Base-by-base conservation (phyloP, 805 yeast genomes). In the Tanozyma kutaoensis region DNA sequence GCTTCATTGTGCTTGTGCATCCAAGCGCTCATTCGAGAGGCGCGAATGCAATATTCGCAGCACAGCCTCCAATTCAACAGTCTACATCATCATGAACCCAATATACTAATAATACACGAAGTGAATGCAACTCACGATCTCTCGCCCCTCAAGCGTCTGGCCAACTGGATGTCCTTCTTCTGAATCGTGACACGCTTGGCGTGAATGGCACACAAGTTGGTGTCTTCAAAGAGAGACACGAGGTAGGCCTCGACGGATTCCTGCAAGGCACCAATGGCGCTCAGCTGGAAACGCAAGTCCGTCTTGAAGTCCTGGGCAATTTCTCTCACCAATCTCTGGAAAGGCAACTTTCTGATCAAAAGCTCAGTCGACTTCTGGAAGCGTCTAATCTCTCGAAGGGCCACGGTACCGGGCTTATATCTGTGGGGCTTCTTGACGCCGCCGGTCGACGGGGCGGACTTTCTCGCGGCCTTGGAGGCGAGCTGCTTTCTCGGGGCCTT, bases 141-240 rank as follows among this genome's bases (percentile, higher is more conserved):
- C 69, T 80, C 93, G 62, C 96, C 97, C 67, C 96, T 78, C 58
- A 88, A 75, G 70, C 97, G 80, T 69, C 96, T 80, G 43, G 97
- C 98, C 55, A 88, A 72, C 56, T 86, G 95, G 58, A 88, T 82
- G 62, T 88, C 98, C 68, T 86, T 86, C 82, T 85, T 88, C 72
- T 84, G 95, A 52, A 88, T 84, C 40, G 98, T 88, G 46, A 88
- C 97, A 67, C 98, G 79, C 76, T 91, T 88, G 50, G 97, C 98
- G 64, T 88, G 98, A 45, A 85, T 82, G 40, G 97, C 96, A 67
- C 96, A 91, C 68, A 88, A 72, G 70, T 86, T 88, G 42, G 97
- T 91, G 62, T 91, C 97, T 69, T 88, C 97, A 46, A 88, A 91
- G 50, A 88, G 64, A 35, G 95, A 82, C 29, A 88, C 95, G 48